Evolutionary conservation across 177 flowering plant species (phyloP).

Genomic region (Vitis hybrid): DNA sequence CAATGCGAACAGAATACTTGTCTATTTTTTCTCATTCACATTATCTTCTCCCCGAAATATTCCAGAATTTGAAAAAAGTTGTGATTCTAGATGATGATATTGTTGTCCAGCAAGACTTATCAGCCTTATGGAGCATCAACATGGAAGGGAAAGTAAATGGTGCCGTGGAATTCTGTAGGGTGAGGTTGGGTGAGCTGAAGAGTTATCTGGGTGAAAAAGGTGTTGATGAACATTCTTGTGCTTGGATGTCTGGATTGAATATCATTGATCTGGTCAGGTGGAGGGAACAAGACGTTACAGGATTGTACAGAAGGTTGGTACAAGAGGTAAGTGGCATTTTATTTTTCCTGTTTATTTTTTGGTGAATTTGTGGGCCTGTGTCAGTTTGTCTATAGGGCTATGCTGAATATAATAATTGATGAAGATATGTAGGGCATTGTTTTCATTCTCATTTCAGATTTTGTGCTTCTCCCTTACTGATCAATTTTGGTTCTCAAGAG

Average conservation of each 20-base stretch:
- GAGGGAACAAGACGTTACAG: constrained; percentile 68
- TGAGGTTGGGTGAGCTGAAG: constrained; percentile 61
- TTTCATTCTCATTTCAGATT: too few relatives aligned
- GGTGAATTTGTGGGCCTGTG: neutral
- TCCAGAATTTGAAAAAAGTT: constrained; percentile 59
- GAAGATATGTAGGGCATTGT: neutral
- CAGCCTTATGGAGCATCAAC: constrained; percentile 69
- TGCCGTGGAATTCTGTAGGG: constrained; percentile 60
- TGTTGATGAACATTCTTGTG: constrained; percentile 49
- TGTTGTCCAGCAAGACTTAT: constrained; percentile 77
- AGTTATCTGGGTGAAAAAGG: constrained; percentile 38
- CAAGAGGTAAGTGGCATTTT: constrained; percentile 46
- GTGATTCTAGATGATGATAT: constrained; percentile 86
- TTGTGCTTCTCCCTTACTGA: too few relatives aligned
- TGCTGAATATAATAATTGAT: neutral
- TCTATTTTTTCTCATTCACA: constrained; percentile 76
- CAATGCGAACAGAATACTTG: constrained; percentile 53
- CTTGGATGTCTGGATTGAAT: constrained; percentile 95
- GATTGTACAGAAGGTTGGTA: constrained; percentile 40
- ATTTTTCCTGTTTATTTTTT: neutral
- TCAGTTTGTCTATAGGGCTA: too few relatives aligned
- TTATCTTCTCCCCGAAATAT: constrained; percentile 75
- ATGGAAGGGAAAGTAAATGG: constrained; percentile 87
- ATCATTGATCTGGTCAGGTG: constrained; percentile 73
- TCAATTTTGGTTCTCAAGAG: neutral